phyloP scores from a whole-genome alignment of 305 asterid species.

The Lippia alba region DNA sequence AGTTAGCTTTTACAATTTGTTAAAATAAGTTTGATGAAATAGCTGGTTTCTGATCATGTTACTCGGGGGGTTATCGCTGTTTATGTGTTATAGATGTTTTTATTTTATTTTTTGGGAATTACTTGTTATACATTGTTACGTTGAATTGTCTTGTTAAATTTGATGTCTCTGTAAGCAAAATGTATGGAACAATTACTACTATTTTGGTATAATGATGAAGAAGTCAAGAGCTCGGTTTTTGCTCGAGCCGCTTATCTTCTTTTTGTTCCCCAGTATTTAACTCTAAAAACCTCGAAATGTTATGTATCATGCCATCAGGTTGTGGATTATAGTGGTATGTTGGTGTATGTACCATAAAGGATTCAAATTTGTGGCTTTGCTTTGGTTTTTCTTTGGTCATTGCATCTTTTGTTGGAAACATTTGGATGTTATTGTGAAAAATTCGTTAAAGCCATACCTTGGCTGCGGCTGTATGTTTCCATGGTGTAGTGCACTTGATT shows the following conservation, averaged over 20 bases:
- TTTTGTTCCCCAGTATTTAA: constrained; percentile 1
- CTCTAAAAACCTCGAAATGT: background rate
- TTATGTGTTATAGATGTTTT: too few relatives aligned
- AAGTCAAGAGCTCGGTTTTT: background rate
- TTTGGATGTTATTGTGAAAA: constrained; percentile 13
- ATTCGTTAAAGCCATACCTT: background rate
- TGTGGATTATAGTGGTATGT: constrained; percentile 4
- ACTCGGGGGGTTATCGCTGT: background rate
- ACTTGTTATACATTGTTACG: background rate
- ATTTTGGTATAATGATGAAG: background rate
- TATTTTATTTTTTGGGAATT: too few relatives aligned
- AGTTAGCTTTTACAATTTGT: background rate
- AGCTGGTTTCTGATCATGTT: constrained; percentile 1
- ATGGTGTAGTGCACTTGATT: background rate
- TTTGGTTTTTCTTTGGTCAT: background rate
- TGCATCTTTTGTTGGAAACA: constrained; percentile 5
- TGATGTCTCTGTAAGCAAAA: background rate
- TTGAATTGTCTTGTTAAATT: background rate
- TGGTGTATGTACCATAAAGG: background rate
- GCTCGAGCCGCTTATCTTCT: background rate
- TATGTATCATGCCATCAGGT: constrained; percentile 19
- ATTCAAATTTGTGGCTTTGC: background rate
- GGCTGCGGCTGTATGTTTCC: constrained; percentile 20
- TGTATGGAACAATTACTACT: background rate
- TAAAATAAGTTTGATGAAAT: background rate